Conservation (phyloP, 805 yeast genomes). For the Ogataea siamensis region DNA sequence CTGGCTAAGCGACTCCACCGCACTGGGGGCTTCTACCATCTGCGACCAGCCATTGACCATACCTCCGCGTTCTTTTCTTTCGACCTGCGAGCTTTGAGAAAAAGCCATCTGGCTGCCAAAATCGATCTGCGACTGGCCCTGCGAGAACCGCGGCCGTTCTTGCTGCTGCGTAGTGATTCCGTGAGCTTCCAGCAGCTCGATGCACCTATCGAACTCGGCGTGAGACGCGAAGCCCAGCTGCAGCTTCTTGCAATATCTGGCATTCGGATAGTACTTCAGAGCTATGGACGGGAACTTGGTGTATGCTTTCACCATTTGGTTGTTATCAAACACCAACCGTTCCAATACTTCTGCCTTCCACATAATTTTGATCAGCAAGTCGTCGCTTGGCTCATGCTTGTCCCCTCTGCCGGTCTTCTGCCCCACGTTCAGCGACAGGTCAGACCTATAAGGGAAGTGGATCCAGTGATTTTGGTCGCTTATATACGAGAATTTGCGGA, state of each 20-base stretch:
- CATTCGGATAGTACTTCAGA: constrained; percentile 21
- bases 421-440: constrained; percentile 20
- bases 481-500: constrained; percentile 24
- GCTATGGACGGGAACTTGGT: constrained; percentile 27
- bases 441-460: constrained; percentile 28
- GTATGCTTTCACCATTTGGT: constrained; percentile 22
- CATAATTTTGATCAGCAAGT: constrained; percentile 19
- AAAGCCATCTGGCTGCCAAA: constrained; percentile 8
- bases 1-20: constrained; percentile 1
- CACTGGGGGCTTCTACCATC: neutral
- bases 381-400: constrained; percentile 2
- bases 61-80: neutral
- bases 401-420: constrained; percentile 1
- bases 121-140: constrained; percentile 3
- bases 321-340: constrained; percentile 21
- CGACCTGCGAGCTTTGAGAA: constrained; percentile 10
- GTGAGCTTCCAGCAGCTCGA: constrained; percentile 17
- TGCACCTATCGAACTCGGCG: constrained; percentile 16
- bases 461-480: constrained; percentile 22
- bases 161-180: constrained; percentile 17
- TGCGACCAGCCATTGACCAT: constrained; percentile 10
- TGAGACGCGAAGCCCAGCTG: constrained; percentile 21
- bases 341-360: constrained; percentile 27
- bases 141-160: constrained; percentile 3
- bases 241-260: constrained; percentile 16